Evolutionary conservation across 345 rosid species (phyloP), one percentile per base, ranked within the genome.

Genomic region (Hibiscus trionum): DNA sequence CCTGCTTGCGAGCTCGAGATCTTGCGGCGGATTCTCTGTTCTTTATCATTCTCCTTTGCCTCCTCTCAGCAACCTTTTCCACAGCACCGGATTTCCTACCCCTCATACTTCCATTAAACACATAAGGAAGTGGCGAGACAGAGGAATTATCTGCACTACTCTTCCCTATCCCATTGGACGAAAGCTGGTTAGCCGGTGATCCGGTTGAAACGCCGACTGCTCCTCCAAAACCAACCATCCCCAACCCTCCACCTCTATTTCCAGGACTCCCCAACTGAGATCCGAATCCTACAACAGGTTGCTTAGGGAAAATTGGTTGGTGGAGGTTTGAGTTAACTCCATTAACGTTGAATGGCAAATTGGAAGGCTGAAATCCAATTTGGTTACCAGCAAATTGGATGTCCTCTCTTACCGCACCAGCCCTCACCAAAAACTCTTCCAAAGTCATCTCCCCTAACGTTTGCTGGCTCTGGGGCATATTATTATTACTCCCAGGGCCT

Each of bases 381-480:
- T 49, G 53, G 15, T 15, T 49, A 49, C 53, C 16, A 37, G 77
- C 72, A 59, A 74, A 72, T 66, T 75, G 91, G 31, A 75, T 64
- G 16, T 92, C 97, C 78, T 95, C 97, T 72, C 46, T 39, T 39
- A 39, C 46, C 11, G 8, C 46, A 39, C 46, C 46, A 39, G 46
- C 46, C 46, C 42, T 37, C 42, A 7, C 42, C 42, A 37, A 37
- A 37, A 37, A 37, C 42, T 37, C 42, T 37, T 37, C 46, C 81
- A 95, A 72, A 7, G 99, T 95, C 57, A 95, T 85, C 77, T 92
- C 99, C 55, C 97, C 93, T 72, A 95, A 74, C 39, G 97, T 92
- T 67, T 84, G 97, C 81, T 95, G 97, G 80, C 93, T 86, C 76
- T 84, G 91, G 0, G 95, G 89, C 75, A 84, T 24, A 82, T 72